Evolutionary conservation across 2,329 filamentous ascomycete genomes (phyloP), one percentile per base, ranked within the genome.

Genomic region (Stylonectria norvegica): DNA sequence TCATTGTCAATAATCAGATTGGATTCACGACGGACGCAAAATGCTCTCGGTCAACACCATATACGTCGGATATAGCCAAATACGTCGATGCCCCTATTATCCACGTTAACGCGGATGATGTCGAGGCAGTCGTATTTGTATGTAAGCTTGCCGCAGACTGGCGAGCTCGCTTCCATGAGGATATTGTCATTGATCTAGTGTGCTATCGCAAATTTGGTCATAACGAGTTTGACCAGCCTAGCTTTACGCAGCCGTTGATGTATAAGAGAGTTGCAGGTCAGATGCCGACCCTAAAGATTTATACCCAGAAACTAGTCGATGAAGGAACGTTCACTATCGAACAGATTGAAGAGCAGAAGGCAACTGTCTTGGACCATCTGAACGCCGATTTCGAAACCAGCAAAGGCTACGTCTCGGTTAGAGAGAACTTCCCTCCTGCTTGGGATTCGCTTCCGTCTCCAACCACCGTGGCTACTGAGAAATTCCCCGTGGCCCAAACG

Each of bases 381-480:
- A 90, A 95, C 60, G 90, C 96, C 65, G 95, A 89, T 70, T 98
- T 97, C 67, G 77, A 88, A 57, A 87, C 89, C 67, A 95, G 89
- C 70, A 96, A 93, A 70, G 90, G 96, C 58, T 96, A 97, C 69
- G 84, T 91, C 67, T 87, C 91, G 25, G 90, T 86, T 28, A 86
- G 89, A 50, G 94, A 95, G 72, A 90, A 96, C 70, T 97, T 95
- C 56, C 95, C 91, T 5, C 95, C 89, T 35, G 89, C 91, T 40
- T 96, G 91, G 91, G 94, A 96, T 69, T 89, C 89, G 45, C 96
- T 97, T 81, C 96, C 96, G 73, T 94, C 89, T 17, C 91, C 91
- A 57, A 95, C 95, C 74, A 90, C 96, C 68, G 76, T 97, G 47
- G 89, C 90, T 20, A 90, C 83, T n/a, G 90, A 97, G 71, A 82